Conservation (phyloP, 495 filamentous ascomycete genomes). For the Aspergillus saccharolyticus region DNA sequence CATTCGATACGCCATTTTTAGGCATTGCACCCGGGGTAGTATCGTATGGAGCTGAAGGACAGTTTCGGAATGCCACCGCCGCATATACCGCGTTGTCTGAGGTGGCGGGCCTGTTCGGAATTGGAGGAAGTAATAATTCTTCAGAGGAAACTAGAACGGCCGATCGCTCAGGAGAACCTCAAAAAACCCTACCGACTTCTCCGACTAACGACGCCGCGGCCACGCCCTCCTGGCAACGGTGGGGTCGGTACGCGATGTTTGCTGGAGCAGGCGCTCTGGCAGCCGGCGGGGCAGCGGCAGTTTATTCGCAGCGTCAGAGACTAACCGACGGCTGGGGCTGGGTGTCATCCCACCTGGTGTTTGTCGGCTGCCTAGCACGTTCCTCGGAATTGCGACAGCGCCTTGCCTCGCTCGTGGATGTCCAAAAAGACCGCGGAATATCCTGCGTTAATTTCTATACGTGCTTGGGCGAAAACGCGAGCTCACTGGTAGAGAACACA, state of each 20-base stretch:
- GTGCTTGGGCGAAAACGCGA: slow-evolving; percentile 62
- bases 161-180: slow-evolving; percentile 9
- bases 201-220: slow-evolving; percentile 45
- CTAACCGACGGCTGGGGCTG: slow-evolving; percentile 67
- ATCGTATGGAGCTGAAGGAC: slow-evolving; percentile 80
- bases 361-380: slow-evolving; percentile 81
- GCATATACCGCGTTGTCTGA: slow-evolving; percentile 66
- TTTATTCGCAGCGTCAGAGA: slow-evolving; percentile 77
- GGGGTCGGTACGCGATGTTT: slow-evolving; percentile 79
- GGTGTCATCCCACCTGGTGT: slow-evolving; percentile 91
- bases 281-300: slow-evolving; percentile 80
- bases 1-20: slow-evolving; percentile 93
- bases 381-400: slow-evolving; percentile 69
- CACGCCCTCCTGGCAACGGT: slow-evolving; percentile 59
- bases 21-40: slow-evolving; percentile 86
- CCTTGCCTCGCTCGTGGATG: slow-evolving; percentile 48
- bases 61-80: slow-evolving; percentile 67
- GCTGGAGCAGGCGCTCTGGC: slow-evolving; percentile 78
- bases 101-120: slow-evolving; percentile 57
- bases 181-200: slow-evolving; percentile 24
- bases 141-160: slow-evolving; percentile 14
- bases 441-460: slow-evolving; percentile 82
- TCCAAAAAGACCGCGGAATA: slow-evolving; percentile 52
- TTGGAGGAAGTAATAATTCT: slow-evolving; percentile 34
- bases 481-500: slow-evolving; percentile 31